phyloP scores from a whole-genome alignment of 2,329 filamentous ascomycete species.

The Triangularia verruculosa region DNA sequence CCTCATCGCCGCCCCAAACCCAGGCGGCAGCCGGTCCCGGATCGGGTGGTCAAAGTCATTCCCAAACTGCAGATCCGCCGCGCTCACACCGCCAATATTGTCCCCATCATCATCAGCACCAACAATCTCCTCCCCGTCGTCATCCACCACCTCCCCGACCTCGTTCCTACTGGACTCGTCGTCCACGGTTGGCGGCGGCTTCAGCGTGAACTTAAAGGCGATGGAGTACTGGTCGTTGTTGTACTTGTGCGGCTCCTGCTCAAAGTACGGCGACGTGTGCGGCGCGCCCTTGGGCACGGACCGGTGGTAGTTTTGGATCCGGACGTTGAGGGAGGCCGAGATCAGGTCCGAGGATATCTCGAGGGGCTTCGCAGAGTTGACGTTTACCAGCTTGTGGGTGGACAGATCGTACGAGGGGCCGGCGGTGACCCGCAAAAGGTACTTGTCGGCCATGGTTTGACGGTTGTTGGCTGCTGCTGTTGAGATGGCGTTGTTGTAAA shows the following conservation, averaged over 20 bases:
- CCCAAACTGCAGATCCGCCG: slow-evolving; percentile 76
- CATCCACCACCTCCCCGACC: slow-evolving; percentile 25
- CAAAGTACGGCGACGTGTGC: slow-evolving; percentile 73
- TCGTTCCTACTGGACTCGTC: slow-evolving; percentile 7
- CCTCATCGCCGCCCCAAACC: slow-evolving; percentile 79
- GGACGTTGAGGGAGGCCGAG: slow-evolving; percentile 67
- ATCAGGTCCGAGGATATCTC: slow-evolving; percentile 62
- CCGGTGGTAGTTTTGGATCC: slow-evolving; percentile 60
- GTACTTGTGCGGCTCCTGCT: slow-evolving; percentile 60
- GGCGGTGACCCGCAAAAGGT: slow-evolving; percentile 77
- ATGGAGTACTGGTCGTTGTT: slow-evolving; percentile 82
- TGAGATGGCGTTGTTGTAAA: not conserved
- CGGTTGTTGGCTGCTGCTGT: not conserved
- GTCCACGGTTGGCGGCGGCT: slow-evolving; percentile 39
- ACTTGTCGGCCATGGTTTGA: slow-evolving; percentile 65
- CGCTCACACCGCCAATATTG: slow-evolving; percentile 26
- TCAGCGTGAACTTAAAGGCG: slow-evolving; percentile 73
- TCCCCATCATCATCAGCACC: slow-evolving; percentile 1
- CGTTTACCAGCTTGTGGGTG: slow-evolving; percentile 70
- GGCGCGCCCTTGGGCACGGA: slow-evolving; percentile 74
- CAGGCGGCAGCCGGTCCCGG: slow-evolving; percentile 77
- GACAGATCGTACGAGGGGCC: slow-evolving; percentile 70
- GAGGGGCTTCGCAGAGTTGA: slow-evolving; percentile 66
- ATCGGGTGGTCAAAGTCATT: slow-evolving; percentile 96
- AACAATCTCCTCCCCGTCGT: slow-evolving; percentile 17